Conservation (phyloP, 1,284 basidiomycete genomes). For the Pyrrhoderma lamaoense region DNA sequence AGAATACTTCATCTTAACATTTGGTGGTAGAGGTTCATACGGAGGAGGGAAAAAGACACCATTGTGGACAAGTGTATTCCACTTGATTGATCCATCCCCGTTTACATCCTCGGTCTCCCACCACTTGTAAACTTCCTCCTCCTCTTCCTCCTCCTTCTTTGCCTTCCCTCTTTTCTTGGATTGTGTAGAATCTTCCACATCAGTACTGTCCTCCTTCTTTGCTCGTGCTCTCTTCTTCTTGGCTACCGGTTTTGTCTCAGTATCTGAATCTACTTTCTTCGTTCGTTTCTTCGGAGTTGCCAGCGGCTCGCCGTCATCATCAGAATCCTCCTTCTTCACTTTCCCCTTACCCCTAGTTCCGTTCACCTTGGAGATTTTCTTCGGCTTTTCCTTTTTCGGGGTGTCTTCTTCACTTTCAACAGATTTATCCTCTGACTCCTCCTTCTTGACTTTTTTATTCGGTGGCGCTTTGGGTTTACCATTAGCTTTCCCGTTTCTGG, state of each 20-base stretch:
- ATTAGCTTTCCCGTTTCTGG: conserved; percentile 35
- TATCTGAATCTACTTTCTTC: conserved; percentile 19
- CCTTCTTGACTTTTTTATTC: conserved; percentile 64
- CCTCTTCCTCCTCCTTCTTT: conserved; percentile 48
- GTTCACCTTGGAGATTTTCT: conserved; percentile 26
- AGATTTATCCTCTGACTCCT: conserved; percentile 35
- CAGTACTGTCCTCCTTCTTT: conserved; percentile 25
- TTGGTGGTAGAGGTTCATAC: conserved; percentile 78
- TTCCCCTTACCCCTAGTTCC: conserved; percentile 30
- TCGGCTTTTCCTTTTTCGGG: conserved; percentile 32
- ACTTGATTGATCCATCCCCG: conserved; percentile 77
- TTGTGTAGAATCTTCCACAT: conserved; percentile 26
- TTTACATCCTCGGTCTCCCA: conserved; percentile 79
- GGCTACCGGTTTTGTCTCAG: conserved; percentile 20
- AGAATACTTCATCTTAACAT: conserved; percentile 95
- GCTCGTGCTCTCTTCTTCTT: conserved; percentile 29
- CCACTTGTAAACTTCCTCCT: conserved; percentile 62
- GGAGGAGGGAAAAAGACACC: conserved; percentile 96
- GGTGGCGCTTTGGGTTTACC: conserved; percentile 32
- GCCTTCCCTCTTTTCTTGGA: conserved; percentile 33
- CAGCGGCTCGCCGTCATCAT: conserved; percentile 21
- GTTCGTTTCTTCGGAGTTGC: conserved; percentile 28
- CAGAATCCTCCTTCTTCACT: conserved; percentile 30
- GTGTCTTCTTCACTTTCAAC: conserved; percentile 39
- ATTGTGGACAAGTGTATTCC: conserved; percentile 89